phyloP scores from a whole-genome alignment of 2,329 filamentous ascomycete genomes.

The Tympanopsis confertula region DNA sequence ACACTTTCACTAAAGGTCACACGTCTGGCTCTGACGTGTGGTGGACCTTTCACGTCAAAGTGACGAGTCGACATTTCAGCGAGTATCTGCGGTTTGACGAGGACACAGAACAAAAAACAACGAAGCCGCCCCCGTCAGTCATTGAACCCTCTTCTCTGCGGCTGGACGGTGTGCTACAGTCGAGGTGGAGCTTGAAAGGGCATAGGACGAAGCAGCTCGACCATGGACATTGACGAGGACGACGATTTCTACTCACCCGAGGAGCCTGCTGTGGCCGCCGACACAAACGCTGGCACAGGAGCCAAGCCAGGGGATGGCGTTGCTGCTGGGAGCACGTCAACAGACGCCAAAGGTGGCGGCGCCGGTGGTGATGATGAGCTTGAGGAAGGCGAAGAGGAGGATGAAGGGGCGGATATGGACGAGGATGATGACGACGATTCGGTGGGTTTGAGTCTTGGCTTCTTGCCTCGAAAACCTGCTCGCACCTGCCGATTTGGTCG shows the following conservation, averaged over 20 bases:
- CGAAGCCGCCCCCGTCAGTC: too few species aligned
- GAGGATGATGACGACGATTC: conserved; percentile 44
- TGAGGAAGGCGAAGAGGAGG: conserved; percentile 54
- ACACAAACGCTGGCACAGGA: conserved; percentile 9
- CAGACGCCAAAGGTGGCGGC: conserved; percentile 11
- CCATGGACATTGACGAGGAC: conserved; percentile 57
- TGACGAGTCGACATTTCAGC: too few species aligned
- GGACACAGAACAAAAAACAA: too few species aligned
- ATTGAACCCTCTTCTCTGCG: conserved; percentile 6
- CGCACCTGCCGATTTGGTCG: not conserved
- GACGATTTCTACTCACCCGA: conserved; percentile 57
- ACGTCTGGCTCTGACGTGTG: too few species aligned
- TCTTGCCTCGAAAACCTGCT: not conserved
- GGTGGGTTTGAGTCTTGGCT: conserved; percentile 14
- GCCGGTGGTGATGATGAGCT: conserved; percentile 35
- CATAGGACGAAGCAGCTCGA: conserved; percentile 10
- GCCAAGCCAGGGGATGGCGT: conserved; percentile 5
- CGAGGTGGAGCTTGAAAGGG: too few species aligned
- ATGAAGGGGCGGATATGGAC: conserved; percentile 47
- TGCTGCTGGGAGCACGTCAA: conserved; percentile 5
- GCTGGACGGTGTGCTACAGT: too few species aligned
- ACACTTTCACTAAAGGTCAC: too few species aligned
- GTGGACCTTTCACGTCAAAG: too few species aligned
- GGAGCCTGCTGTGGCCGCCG: conserved; percentile 29
- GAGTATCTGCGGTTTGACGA: too few species aligned